Evolutionary conservation across 2,329 filamentous ascomycete genomes (phyloP).

Genomic region (Fusarium sulawesiense): DNA sequence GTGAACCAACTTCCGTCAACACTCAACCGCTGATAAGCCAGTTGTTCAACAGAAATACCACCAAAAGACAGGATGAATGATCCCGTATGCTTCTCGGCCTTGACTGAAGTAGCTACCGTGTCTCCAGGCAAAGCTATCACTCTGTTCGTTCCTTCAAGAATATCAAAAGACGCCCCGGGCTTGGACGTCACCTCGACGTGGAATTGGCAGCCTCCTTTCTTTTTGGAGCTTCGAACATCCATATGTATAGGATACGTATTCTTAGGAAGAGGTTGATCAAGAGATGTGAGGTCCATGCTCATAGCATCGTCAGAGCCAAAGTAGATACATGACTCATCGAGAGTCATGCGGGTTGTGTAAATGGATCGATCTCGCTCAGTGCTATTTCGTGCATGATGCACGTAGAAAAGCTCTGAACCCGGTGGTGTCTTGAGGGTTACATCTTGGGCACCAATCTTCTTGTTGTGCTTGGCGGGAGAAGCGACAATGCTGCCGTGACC

Average conservation of each 20-base stretch:
- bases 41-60: background rate
- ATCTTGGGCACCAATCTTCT: slow-evolving; percentile 47
- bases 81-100: background rate
- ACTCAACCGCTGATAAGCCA: slow-evolving; percentile 30
- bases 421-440: slow-evolving; percentile 46
- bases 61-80: slow-evolving; percentile 17
- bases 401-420: slow-evolving; percentile 51
- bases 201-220: background rate
- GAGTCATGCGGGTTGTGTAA: slow-evolving; percentile 50
- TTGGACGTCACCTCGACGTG: slow-evolving; percentile 25
- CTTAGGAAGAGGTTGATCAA: slow-evolving; percentile 48
- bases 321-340: slow-evolving; percentile 38
- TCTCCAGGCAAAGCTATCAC: slow-evolving; percentile 20
- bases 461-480: slow-evolving; percentile 42
- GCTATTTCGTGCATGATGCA: slow-evolving; percentile 50
- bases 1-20: slow-evolving; percentile 31
- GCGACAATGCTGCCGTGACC: slow-evolving; percentile 52
- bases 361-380: slow-evolving; percentile 46
- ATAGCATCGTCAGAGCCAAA: slow-evolving; percentile 47
- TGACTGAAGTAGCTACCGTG: background rate
- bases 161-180: slow-evolving; percentile 22
- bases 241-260: slow-evolving; percentile 48
- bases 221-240: slow-evolving; percentile 19
- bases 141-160: slow-evolving; percentile 31
- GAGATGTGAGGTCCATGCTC: slow-evolving; percentile 47